Evolutionary conservation across 1,139 yeast genomes (phyloP).

Genomic region (Lodderomyces parapsilosis): DNA sequence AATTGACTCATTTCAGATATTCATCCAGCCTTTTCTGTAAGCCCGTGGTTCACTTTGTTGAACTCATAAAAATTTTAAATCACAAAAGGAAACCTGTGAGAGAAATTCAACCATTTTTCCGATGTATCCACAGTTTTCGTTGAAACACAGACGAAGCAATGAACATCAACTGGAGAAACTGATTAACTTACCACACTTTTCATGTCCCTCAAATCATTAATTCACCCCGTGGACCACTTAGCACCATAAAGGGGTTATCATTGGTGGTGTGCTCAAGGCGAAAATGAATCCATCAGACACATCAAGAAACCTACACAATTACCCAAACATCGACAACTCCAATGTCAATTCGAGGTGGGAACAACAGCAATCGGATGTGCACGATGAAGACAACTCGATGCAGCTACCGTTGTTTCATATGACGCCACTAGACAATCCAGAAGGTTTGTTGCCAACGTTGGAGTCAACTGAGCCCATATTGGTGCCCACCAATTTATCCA

Average conservation of each 20-base stretch:
- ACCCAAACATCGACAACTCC: background rate
- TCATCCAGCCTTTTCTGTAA: too few relatives aligned
- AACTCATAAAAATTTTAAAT: too few relatives aligned
- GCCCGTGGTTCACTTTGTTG: too few relatives aligned
- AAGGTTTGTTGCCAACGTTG: background rate
- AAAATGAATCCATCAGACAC: background rate
- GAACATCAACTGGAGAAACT: too few relatives aligned
- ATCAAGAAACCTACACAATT: background rate
- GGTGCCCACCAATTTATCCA: background rate
- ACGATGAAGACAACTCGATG: background rate
- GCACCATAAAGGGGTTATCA: background rate
- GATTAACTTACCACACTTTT: too few relatives aligned
- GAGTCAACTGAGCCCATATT: background rate
- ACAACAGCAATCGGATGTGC: background rate
- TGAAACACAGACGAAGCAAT: too few relatives aligned
- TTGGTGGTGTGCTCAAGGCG: background rate
- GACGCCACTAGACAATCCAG: background rate
- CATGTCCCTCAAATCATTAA: background rate
- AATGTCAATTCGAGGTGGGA: background rate
- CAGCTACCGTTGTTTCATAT: background rate
- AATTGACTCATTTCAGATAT: too few relatives aligned
- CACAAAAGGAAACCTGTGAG: too few relatives aligned
- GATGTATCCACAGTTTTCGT: too few relatives aligned
- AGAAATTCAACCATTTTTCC: too few relatives aligned
- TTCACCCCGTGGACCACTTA: background rate